phyloP scores from a whole-genome alignment of 768 basidiomycete species.

The Lentinula boryana region DNA sequence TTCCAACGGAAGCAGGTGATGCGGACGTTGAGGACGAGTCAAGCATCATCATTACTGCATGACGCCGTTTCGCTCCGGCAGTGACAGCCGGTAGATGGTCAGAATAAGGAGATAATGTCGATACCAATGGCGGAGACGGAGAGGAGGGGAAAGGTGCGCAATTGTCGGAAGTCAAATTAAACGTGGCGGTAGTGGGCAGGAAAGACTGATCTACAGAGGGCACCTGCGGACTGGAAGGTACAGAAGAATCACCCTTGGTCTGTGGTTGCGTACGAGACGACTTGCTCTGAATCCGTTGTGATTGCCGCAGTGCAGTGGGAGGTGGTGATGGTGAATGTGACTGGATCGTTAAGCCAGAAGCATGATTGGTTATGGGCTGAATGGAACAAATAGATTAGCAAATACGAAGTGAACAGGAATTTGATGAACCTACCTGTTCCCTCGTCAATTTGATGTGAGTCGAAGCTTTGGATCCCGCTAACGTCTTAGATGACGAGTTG shows the following conservation, averaged over 20 bases:
- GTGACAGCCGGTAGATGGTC: constrained; percentile 28
- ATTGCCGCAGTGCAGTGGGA: constrained; percentile 18
- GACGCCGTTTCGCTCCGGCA: constrained; percentile 66
- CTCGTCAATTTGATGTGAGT: neutral
- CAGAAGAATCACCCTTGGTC: constrained; percentile 10
- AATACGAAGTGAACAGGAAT: constrained; percentile 9
- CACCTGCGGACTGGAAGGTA: neutral
- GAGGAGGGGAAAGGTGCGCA: constrained; percentile 10
- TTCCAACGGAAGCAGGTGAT: constrained; percentile 28
- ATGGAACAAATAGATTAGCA: constrained; percentile 9
- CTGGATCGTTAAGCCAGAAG: neutral
- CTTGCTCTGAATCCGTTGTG: constrained; percentile 20
- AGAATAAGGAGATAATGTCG: constrained; percentile 16
- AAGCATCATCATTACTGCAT: constrained; percentile 75
- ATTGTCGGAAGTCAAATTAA: constrained; percentile 8
- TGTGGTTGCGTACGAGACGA: constrained; percentile 14
- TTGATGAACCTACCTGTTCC: constrained; percentile 17
- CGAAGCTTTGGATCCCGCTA: neutral
- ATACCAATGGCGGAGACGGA: constrained; percentile 14
- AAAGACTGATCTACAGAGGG: constrained; percentile 6
- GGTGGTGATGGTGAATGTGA: constrained; percentile 26
- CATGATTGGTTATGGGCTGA: constrained; percentile 18
- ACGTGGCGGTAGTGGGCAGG: constrained; percentile 10
- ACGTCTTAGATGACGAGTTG: neutral
- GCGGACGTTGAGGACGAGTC: constrained; percentile 38